Evolutionary conservation across 75 land plant genomes (phyloP), one percentile per base, ranked within the genome.

Genomic region (Isoetes taiwanensis): DNA sequence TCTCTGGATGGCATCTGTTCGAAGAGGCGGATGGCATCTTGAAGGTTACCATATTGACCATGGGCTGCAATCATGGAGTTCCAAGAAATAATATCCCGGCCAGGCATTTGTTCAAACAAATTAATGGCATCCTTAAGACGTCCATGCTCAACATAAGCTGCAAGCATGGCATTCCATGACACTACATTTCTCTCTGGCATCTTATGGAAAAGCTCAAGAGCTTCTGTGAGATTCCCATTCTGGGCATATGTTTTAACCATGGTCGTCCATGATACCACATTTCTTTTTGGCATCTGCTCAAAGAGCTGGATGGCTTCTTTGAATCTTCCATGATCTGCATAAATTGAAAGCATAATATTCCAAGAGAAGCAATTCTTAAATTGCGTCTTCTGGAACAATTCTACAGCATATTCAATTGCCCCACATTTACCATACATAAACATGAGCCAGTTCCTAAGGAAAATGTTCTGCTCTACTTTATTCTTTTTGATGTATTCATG

Each of bases 371-470:
- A 23, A 16, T 46, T 46, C 19, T 19, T 46, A 23, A 19, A 3
- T 4, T 23, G 50, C 5, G 23, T 46, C 5, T 8, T 5, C 19
- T 46, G 12, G 50, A 46, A 46, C 4, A 23, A 5, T 6, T 19
- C 21, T 19, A 46, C 21, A 5, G 50, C 50, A 5, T 46, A 16
- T 23, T 5, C n/a, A 5, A 23, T 6, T 19, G 6, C 25, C n/a
- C 50, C 19, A n/a, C 50, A 46, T n/a, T 46, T 46, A 4, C 50
- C 50, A n/a, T 46, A 46, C 50, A 46, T 46, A 16, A 19, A 23
- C 8, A 46, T n/a, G 50, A 46, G 50, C 6, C 25, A 23, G 16
- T 46, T 46, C 21, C 50, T 23, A 6, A 46, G 50, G n/a, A 46
- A 46, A 5, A 23, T 46, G 50, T 46, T 6, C n/a, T 5, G 12